A percentile compares a stretch with the other conserved stretches of the same genome.
phyloP scores from a whole-genome alignment of 257 asterid species.

The Salvia splendens region DNA sequence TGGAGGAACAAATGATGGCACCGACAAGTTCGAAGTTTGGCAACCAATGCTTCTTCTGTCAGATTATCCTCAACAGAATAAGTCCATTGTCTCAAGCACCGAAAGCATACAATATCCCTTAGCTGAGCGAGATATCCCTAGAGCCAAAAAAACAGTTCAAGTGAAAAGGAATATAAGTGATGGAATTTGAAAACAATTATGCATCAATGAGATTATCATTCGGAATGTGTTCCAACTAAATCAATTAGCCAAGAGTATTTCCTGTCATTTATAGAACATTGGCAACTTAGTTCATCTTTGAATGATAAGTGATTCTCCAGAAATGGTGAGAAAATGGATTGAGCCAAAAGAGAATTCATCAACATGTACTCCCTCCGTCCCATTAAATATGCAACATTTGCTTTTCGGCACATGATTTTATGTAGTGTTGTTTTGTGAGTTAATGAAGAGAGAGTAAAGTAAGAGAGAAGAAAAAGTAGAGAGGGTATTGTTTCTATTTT shows the following conservation, averaged over 20 bases:
- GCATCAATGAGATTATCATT: neutral
- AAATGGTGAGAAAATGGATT: conserved; percentile 3
- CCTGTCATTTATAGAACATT: neutral
- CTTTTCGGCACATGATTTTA: too few species aligned
- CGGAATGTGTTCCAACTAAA: conserved; percentile 9
- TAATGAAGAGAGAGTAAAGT: too few species aligned
- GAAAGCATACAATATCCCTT: conserved; percentile 86
- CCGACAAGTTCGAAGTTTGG: conserved; percentile 87
- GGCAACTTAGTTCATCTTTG: conserved; percentile 17
- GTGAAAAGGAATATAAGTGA: neutral
- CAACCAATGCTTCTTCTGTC: conserved; percentile 93
- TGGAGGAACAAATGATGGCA: conserved; percentile 87
- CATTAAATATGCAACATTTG: too few species aligned
- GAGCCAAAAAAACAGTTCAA: conserved; percentile 31
- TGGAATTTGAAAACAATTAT: neutral
- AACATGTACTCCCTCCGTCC: too few species aligned
- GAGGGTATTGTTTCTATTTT: too few species aligned
- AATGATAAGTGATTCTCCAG: conserved; percentile 18
- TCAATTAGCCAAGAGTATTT: neutral
- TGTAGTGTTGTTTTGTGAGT: too few species aligned
- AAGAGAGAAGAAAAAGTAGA: too few species aligned
- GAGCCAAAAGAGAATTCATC: conserved; percentile 4
- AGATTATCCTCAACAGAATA: conserved; percentile 88
- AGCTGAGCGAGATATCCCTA: conserved; percentile 93
- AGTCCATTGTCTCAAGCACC: conserved; percentile 88